Evolutionary conservation across 176 grass and related monocot species (phyloP).

Genomic region (Puya raimondii): DNA sequence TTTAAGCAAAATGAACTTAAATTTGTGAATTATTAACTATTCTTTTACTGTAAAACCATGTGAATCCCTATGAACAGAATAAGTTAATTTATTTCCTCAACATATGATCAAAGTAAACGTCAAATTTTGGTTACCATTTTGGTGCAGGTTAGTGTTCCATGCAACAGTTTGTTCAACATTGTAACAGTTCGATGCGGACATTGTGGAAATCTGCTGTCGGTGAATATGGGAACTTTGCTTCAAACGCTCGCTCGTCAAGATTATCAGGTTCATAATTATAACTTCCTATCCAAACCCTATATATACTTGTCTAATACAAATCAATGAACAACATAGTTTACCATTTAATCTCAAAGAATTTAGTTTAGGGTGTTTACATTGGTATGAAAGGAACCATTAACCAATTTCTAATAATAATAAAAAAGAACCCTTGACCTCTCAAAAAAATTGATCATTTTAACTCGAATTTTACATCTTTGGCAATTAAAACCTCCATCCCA

Average conservation of each 20-base stretch:
- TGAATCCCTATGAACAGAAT: neutral
- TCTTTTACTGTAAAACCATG: no score
- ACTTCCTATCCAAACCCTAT: neutral
- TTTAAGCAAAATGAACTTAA: neutral
- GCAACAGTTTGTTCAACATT: constrained; percentile 55
- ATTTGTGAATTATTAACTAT: neutral
- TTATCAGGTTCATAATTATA: constrained; percentile 40
- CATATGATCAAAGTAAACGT: neutral
- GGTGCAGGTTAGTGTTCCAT: constrained; percentile 81
- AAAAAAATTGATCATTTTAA: no score
- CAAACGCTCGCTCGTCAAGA: constrained; percentile 51
- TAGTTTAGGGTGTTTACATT: no score
- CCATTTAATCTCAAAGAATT: no score
- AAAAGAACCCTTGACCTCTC: no score
- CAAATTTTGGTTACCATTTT: constrained; percentile 1
- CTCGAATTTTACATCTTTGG: no score
- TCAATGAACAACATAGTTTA: no score
- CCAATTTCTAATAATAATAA: no score
- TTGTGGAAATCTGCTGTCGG: constrained; percentile 76
- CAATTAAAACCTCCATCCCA: no score
- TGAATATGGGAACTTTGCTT: constrained; percentile 59
- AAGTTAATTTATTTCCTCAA: neutral
- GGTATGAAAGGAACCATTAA: no score
- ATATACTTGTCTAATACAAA: no score
- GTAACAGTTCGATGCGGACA: constrained; percentile 92